These are phyloP conservation scores for Lactifluus volemus DNA, from an alignment of 768 basidiomycete species.

Conservation along the genomic window DNA sequence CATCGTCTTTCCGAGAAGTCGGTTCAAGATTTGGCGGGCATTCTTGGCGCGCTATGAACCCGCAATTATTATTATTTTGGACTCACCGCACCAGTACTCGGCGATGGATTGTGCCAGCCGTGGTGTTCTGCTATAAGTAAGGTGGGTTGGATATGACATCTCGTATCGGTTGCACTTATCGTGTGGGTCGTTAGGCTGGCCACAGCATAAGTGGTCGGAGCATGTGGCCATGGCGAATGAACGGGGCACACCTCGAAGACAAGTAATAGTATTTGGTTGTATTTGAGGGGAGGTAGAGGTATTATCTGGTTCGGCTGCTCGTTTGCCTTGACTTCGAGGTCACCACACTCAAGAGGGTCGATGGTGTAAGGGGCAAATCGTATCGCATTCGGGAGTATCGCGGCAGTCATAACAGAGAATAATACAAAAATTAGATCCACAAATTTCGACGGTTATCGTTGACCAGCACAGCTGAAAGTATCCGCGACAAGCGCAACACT, in stretches of 20 bases:
- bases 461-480: constrained; percentile 6
- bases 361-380: background rate
- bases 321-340: too few relatives aligned
- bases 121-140: background rate
- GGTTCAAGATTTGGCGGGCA: constrained; percentile 1
- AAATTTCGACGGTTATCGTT: background rate
- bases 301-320: background rate
- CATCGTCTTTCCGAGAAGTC: background rate
- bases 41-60: background rate
- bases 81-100: background rate
- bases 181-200: background rate
- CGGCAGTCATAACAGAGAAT: background rate
- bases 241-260: background rate
- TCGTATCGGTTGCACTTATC: background rate
- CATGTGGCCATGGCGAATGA: background rate
- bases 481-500: background rate
- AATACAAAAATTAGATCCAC: constrained; percentile 16
- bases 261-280: background rate
- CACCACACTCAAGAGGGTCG: background rate
- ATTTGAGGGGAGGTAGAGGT: background rate
- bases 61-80: background rate
- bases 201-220: background rate
- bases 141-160: background rate
- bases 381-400: constrained; percentile 1
- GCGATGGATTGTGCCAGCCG: background rate